A percentile compares a stretch with the other conserved stretches of the same genome.
These are phyloP conservation scores for Aspergillus ostianus DNA, from an alignment of 495 filamentous ascomycete genomes.

Conservation along the genomic window DNA sequence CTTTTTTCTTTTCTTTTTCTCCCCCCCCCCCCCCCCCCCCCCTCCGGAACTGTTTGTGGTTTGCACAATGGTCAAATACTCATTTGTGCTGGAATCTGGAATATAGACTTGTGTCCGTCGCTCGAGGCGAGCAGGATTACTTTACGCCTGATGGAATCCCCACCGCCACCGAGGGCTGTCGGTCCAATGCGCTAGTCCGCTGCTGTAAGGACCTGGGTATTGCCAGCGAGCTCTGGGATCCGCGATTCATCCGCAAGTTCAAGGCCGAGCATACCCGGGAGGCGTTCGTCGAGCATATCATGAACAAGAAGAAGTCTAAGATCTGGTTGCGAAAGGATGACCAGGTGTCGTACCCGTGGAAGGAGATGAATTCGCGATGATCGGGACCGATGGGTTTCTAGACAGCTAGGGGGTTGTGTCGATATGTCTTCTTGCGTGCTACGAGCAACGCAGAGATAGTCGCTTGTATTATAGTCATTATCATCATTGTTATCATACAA, in stretches of 20 bases:
- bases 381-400: not conserved
- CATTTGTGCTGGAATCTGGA: not conserved
- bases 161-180: constrained; percentile 95
- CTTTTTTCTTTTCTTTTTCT: constrained; percentile 1
- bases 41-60: no score
- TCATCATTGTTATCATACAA: no score
- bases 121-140: constrained; percentile 93
- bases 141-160: constrained; percentile 90
- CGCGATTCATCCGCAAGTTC: constrained; percentile 77
- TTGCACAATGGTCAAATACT: not conserved
- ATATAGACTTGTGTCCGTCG: constrained; percentile 79
- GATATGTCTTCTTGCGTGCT: no score
- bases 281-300: constrained; percentile 76
- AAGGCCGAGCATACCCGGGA: constrained; percentile 69
- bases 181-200: constrained; percentile 93
- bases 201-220: constrained; percentile 98
- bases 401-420: no score
- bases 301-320: constrained; percentile 83
- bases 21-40: no score
- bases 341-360: constrained; percentile 74
- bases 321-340: constrained; percentile 87
- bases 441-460: no score
- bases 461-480: no score
- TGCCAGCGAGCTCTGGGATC: constrained; percentile 95
- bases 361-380: constrained; percentile 46